These are phyloP conservation scores for Theobroma grandiflorum DNA, from an alignment of 441 rosid genomes.

Conservation along the genomic window DNA sequence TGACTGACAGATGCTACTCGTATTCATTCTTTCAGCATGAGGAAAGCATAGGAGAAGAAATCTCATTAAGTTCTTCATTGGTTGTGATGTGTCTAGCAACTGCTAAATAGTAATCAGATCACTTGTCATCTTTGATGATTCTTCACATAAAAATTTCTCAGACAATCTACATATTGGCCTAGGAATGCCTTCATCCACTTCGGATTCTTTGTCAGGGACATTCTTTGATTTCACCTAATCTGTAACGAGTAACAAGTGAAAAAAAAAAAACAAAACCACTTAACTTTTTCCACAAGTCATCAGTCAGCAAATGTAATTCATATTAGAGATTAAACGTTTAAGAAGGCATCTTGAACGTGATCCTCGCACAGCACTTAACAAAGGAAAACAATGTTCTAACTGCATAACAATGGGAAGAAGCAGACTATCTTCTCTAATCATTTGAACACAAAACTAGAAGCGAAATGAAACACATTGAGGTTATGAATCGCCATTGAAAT, in stretches of 20 bases:
- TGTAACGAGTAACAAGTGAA: slow-evolving; percentile 40
- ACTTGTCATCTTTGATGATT: not conserved
- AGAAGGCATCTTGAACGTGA: not conserved
- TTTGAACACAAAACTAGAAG: not conserved
- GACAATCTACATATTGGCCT: not conserved
- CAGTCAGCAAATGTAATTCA: not conserved
- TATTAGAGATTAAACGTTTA: slow-evolving; percentile 1
- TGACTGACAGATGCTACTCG: not conserved
- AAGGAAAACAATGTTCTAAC: not conserved
- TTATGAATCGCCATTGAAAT: too few relatives aligned
- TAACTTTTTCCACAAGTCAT: not conserved
- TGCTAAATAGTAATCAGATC: slow-evolving; percentile 8
- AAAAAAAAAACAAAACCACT: not conserved
- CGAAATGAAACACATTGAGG: not conserved
- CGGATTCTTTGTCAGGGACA: slow-evolving; percentile 47
- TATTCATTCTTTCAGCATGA: slow-evolving; percentile 17
- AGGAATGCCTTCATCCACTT: not conserved
- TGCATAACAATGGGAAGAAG: not conserved
- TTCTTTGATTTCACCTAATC: slow-evolving; percentile 68
- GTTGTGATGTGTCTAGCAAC: not conserved
- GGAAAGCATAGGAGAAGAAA: not conserved
- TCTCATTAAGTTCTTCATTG: slow-evolving; percentile 5
- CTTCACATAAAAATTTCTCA: slow-evolving; percentile 5
- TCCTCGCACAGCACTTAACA: not conserved
- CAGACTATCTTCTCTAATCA: not conserved